Evolutionary conservation across 352 stramenopile genomes (phyloP), one percentile per base, ranked within the genome.

Genomic region (Peronospora destructor): DNA sequence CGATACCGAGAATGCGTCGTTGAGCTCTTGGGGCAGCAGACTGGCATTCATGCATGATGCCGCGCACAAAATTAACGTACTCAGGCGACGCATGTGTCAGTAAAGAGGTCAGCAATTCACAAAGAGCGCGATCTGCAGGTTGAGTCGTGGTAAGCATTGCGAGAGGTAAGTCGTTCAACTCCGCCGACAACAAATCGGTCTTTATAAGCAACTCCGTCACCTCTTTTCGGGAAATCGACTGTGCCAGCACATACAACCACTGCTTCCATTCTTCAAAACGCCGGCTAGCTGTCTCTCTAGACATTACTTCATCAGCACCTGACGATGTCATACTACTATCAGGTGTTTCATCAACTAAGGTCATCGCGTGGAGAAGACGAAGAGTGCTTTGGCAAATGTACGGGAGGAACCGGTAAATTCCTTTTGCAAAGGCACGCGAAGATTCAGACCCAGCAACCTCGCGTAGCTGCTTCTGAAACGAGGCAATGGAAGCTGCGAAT

Each of bases 331-430:
- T 51, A 11, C 38, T 48, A 9, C 38, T 29, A 12, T 57, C 51
- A 4, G 30, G 1, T 23, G 29, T 41, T 29, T 71, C 47, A 26
- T 64, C 38, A 16, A 34, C 23, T 46, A 44, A 45, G 1, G 28
- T 26, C 14, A 56, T 48, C 1, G 52, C 36, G 14, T 56, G 39
- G 23, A 84, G 59, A 6, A 71, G 33, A n/a, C 61, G 69, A n/a
- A 89, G 60, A 3, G 61, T 56, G 0, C 38, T 66, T 37, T 82
- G 72, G 6, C 63, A 69, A 19, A 87, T 82, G 52, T 66, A 89
- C 5, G 73, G 69, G 6, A 87, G 54, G n/a, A 67, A 83, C 6
- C 60, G 71, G 26, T 77, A 67, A 0, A 87, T 51, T 7, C 55
- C 57, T n/a, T 61, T 49, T 13, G 79, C 8, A 25, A 85, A 75